These are phyloP conservation scores for Septoria petroselini DNA, from an alignment of 2,329 filamentous ascomycete species.

Conservation along the genomic window DNA sequence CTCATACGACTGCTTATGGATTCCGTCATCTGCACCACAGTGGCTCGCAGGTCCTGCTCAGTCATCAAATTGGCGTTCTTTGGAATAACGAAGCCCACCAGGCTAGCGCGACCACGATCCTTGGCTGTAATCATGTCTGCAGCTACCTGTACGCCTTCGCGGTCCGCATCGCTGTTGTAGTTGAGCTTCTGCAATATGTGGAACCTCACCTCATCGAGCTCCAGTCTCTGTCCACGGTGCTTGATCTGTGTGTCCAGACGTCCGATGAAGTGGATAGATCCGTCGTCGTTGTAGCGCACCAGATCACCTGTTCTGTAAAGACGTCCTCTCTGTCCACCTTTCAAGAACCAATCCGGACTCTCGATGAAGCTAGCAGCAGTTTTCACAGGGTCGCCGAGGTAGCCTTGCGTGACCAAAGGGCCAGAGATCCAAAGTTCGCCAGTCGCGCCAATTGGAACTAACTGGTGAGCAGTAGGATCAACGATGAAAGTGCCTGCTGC, in stretches of 20 bases:
- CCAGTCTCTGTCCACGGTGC: conserved; percentile 25
- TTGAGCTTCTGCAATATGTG: conserved; percentile 1
- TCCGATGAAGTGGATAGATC: conserved; percentile 23
- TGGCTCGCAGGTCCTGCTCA: neutral
- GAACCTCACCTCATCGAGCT: conserved; percentile 24
- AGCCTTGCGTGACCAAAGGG: conserved; percentile 44
- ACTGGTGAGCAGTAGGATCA: conserved; percentile 11
- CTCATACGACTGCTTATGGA: neutral
- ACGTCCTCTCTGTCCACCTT: neutral
- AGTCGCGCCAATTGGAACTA: conserved; percentile 45
- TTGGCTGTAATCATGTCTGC: conserved; percentile 3
- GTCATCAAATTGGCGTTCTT: neutral
- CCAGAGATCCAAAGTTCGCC: conserved; percentile 49
- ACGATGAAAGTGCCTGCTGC: conserved; percentile 7
- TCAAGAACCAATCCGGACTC: neutral
- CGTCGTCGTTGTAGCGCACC: conserved; percentile 17
- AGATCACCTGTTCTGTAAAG: conserved; percentile 8
- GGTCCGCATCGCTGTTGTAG: neutral
- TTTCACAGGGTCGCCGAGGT: conserved; percentile 36
- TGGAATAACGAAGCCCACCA: neutral
- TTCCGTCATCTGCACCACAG: neutral
- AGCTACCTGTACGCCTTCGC: neutral
- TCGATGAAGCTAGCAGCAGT: conserved; percentile 34
- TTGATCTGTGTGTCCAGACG: conserved; percentile 28
- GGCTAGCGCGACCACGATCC: neutral